Conservation (phyloP, 1,284 basidiomycete species). For the Schizophyllum amplum region DNA sequence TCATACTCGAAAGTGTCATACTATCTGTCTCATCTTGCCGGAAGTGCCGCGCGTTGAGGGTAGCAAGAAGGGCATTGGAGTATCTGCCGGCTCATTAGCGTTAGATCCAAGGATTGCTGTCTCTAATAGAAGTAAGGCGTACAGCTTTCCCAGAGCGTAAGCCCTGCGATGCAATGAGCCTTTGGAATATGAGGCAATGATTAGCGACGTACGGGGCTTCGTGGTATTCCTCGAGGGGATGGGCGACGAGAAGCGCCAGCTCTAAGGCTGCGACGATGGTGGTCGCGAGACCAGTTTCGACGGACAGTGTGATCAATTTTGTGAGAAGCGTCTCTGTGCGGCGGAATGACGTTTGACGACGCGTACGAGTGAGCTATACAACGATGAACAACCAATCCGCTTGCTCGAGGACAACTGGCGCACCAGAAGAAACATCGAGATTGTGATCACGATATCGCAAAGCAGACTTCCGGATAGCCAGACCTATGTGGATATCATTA, state of each 20-base stretch:
- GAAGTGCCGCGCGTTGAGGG: not conserved
- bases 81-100: too few species aligned
- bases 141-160: not conserved
- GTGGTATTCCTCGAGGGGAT: not conserved
- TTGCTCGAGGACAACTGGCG: not conserved
- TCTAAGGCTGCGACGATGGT: not conserved
- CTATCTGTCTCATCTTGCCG: not conserved
- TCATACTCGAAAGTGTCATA: not conserved
- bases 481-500: too few species aligned
- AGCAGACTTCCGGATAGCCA: not conserved
- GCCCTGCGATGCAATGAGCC: not conserved
- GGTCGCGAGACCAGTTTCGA: not conserved
- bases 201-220: not conserved
- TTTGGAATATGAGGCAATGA: too few species aligned
- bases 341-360: not conserved
- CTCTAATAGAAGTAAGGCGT: too few species aligned
- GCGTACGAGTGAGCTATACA: not conserved
- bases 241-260: not conserved
- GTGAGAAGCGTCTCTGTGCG: not conserved
- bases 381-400: too few species aligned
- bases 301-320: not conserved
- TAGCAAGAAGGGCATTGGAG: not conserved
- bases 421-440: not conserved
- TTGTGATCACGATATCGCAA: not conserved
- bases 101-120: too few species aligned